These are phyloP conservation scores for Solanum hybrid DNA, from an alignment of 305 asterid species.

Conservation along the genomic window DNA sequence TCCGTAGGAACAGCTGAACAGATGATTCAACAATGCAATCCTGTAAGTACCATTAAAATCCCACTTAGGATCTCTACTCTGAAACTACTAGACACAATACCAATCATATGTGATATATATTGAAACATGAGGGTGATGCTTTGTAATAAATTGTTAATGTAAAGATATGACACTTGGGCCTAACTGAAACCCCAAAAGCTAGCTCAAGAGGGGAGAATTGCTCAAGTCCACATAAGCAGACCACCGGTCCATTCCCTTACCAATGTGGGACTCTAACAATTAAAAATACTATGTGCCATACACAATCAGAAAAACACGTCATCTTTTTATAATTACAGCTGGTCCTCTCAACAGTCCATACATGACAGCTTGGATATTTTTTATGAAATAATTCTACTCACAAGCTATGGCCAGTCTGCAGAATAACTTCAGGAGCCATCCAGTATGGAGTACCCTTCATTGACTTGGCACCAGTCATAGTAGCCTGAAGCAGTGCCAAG, in stretches of 20 bases:
- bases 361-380: not conserved
- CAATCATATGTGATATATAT: not conserved
- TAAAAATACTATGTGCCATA: not conserved
- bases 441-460: constrained; percentile 99
- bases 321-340: not conserved
- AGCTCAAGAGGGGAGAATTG: not conserved
- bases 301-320: not conserved
- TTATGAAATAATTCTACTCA: constrained; percentile 33
- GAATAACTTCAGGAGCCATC: constrained; percentile 99
- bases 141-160: not conserved
- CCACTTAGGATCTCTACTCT: not conserved
- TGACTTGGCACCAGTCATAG: constrained; percentile 94
- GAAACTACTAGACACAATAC: not conserved
- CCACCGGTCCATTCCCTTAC: not conserved
- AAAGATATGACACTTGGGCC: not conserved
- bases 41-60: not conserved
- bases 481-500: constrained; percentile 59
- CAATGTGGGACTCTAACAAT: not conserved
- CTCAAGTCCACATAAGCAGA: not conserved
- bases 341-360: not conserved
- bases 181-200: not conserved
- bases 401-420: constrained; percentile 99
- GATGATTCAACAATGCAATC: not conserved
- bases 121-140: not conserved
- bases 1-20: not conserved